These are phyloP conservation scores for Tricladium varicosporioides DNA, from an alignment of 2,329 filamentous ascomycete genomes.

Conservation along the genomic window DNA sequence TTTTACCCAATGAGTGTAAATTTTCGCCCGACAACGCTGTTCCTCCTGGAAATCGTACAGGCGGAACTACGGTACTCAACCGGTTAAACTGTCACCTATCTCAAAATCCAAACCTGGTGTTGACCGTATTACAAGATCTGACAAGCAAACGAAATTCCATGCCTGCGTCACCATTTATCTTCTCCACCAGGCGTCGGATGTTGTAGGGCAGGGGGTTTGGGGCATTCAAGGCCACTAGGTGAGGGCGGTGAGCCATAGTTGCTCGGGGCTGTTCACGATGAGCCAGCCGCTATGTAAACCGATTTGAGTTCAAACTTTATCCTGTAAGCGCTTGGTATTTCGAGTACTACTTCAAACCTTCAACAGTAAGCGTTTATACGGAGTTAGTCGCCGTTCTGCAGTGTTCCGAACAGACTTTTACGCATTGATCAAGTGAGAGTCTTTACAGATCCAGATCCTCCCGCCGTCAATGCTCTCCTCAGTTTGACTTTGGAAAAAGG, in stretches of 20 bases:
- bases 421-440: not conserved
- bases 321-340: too few species aligned
- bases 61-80: too few species aligned
- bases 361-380: not conserved
- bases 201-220: too few species aligned
- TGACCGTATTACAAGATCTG: too few species aligned
- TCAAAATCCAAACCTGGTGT: too few species aligned
- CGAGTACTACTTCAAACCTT: not conserved
- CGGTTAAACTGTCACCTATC: too few species aligned
- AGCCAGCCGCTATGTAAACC: not conserved
- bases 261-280: not conserved
- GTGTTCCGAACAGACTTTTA: not conserved
- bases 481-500: not conserved
- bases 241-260: not conserved
- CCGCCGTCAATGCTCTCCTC: not conserved
- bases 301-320: not conserved
- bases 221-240: not conserved
- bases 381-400: not conserved
- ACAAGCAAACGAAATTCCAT: too few species aligned
- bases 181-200: too few species aligned
- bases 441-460: not conserved
- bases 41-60: too few species aligned
- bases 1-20: too few species aligned
- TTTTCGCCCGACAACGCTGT: too few species aligned
- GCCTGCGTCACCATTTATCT: too few species aligned